Evolutionary conservation across 2,329 filamentous ascomycete genomes (phyloP).

Genomic region (Plenodomus tracheiphilus): DNA sequence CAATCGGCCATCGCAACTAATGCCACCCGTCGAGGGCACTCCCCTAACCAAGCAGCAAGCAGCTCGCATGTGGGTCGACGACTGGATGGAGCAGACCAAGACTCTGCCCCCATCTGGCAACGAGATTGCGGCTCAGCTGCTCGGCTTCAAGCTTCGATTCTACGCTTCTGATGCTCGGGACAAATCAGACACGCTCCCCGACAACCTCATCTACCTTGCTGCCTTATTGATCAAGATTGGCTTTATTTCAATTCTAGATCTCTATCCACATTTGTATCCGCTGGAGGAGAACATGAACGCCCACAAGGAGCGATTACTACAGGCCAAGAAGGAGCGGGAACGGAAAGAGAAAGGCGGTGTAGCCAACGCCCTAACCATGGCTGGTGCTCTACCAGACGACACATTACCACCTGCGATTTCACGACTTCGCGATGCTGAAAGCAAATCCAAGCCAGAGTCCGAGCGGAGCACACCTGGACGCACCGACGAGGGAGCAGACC

Average conservation of each 20-base stretch:
- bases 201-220: constrained; percentile 89
- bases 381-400: constrained; percentile 85
- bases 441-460: constrained; percentile 51
- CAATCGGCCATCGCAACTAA: constrained; percentile 37
- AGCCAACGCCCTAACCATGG: constrained; percentile 83
- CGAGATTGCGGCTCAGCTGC: constrained; percentile 85
- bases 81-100: constrained; percentile 80
- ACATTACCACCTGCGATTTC: constrained; percentile 54
- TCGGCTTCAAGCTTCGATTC: constrained; percentile 96
- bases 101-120: constrained; percentile 86
- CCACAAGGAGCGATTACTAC: constrained; percentile 69
- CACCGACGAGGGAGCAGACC: constrained; percentile 44
- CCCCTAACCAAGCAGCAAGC: constrained; percentile 48
- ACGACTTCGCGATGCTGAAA: constrained; percentile 60
- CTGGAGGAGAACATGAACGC: constrained; percentile 79
- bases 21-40: constrained; percentile 19
- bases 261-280: constrained; percentile 91
- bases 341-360: constrained; percentile 67
- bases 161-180: constrained; percentile 82
- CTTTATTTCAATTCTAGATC: constrained; percentile 87
- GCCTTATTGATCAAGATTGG: constrained; percentile 95
- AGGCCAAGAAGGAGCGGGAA: constrained; percentile 71
- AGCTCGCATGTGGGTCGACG: constrained; percentile 42
- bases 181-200: constrained; percentile 75
- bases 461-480: constrained; percentile 48